Percentiles rank a stretch among this genome's conserved stretches.
Evolutionary conservation across 2,329 filamentous ascomycete species (phyloP).

Genomic region (Trichophyton equinum): DNA sequence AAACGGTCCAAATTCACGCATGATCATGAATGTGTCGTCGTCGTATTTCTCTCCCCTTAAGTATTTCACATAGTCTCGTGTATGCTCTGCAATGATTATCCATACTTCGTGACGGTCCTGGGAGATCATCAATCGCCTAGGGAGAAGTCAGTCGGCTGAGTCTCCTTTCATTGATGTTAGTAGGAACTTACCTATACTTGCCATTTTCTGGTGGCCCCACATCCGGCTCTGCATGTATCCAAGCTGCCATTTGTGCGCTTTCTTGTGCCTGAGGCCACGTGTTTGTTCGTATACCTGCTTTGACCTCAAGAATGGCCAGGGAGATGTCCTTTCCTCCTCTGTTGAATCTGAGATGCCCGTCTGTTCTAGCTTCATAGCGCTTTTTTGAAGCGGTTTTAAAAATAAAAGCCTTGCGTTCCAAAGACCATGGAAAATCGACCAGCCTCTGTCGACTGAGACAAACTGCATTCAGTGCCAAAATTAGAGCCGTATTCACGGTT

Average conservation of each 20-base stretch:
- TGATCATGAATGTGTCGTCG: not conserved
- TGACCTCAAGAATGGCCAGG: conserved; percentile 10
- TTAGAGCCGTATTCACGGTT: conserved; percentile 10
- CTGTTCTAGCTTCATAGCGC: conserved; percentile 9
- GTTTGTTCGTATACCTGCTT: not conserved
- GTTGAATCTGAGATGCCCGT: conserved; percentile 8
- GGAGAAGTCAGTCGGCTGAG: no score
- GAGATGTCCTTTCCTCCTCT: not conserved
- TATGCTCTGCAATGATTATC: conserved; percentile 11
- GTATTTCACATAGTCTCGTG: conserved; percentile 10
- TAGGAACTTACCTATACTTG: no score
- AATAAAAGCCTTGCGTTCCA: conserved; percentile 7
- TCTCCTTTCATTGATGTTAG: no score
- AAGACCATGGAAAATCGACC: conserved; percentile 1
- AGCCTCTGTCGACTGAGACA: not conserved
- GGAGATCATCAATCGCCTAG: conserved; percentile 6
- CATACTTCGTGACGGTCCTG: conserved; percentile 12
- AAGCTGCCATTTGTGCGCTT: conserved; percentile 13
- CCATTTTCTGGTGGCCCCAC: no score
- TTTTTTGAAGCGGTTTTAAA: not conserved
- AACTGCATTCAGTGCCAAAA: conserved; percentile 8
- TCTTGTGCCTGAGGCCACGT: conserved; percentile 7
- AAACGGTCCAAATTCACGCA: conserved; percentile 1
- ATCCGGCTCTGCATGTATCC: conserved; percentile 12
- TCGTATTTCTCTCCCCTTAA: not conserved